Percentiles rank a stretch among this genome's conserved stretches.
phyloP scores from a whole-genome alignment of 768 basidiomycete species.

The Pulveroboletus sp. region DNA sequence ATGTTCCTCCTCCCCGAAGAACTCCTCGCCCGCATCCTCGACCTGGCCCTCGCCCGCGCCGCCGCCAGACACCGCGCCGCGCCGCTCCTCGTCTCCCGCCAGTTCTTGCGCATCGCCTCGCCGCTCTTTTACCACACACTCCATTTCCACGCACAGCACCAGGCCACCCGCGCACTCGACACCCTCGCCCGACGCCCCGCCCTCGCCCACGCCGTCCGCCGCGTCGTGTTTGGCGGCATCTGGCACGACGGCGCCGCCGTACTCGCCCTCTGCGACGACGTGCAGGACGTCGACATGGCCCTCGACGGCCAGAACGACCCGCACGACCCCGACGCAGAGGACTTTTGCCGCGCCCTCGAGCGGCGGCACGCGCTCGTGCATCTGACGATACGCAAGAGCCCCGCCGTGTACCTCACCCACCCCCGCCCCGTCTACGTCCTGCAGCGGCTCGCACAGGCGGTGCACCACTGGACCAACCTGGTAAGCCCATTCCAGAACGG shows the following conservation, averaged over 20 bases:
- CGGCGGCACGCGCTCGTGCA: slow-evolving; percentile 38
- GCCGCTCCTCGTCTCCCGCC: slow-evolving; percentile 49
- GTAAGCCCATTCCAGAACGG: slow-evolving; percentile 35
- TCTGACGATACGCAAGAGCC: slow-evolving; percentile 52
- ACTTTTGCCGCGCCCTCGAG: slow-evolving; percentile 42
- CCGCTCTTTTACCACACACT: slow-evolving; percentile 59
- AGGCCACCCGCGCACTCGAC: slow-evolving; percentile 37
- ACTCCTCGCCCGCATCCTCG: slow-evolving; percentile 47
- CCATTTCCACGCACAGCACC: slow-evolving; percentile 38
- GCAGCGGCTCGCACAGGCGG: slow-evolving; percentile 42
- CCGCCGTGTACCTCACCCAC: slow-evolving; percentile 53
- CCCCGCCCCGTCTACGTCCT: slow-evolving; percentile 45
- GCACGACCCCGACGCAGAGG: slow-evolving; percentile 23
- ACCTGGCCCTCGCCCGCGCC: slow-evolving; percentile 28
- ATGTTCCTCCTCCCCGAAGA: slow-evolving; percentile 36
- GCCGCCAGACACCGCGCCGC: slow-evolving; percentile 29
- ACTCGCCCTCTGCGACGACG: slow-evolving; percentile 27
- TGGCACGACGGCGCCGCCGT: slow-evolving; percentile 41
- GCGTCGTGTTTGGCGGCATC: slow-evolving; percentile 40
- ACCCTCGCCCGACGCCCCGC: slow-evolving; percentile 37
- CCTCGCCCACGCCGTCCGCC: slow-evolving; percentile 41
- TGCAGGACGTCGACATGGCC: slow-evolving; percentile 41
- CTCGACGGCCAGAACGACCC: slow-evolving; percentile 22
- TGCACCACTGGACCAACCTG: slow-evolving; percentile 42
- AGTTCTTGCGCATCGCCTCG: slow-evolving; percentile 53